Conservation (phyloP, 1,284 basidiomycete genomes). For the Cutaneotrichosporon sp. region DNA sequence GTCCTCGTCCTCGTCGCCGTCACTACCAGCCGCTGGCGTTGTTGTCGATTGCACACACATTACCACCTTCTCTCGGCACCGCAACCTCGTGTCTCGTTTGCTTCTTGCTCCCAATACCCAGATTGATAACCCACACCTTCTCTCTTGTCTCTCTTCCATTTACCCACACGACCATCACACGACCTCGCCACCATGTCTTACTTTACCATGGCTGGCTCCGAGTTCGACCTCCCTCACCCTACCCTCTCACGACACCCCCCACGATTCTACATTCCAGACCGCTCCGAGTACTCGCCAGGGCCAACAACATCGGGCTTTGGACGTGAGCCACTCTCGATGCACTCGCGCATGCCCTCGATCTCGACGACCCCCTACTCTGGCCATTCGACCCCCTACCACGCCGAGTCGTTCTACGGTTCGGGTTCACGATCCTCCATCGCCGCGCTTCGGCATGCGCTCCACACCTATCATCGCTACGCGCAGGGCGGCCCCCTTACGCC, state of each 20-base stretch:
- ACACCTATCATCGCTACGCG: slow-evolving; percentile 22
- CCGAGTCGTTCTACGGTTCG: slow-evolving; percentile 17
- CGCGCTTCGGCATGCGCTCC: slow-evolving; percentile 25
- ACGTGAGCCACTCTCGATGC: slow-evolving; percentile 19
- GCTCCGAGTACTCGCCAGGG: slow-evolving; percentile 18
- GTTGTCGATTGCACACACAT: background rate
- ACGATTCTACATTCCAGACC: slow-evolving; percentile 31
- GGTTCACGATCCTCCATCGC: slow-evolving; percentile 23
- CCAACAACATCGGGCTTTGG: slow-evolving; percentile 12
- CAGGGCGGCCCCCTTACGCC: slow-evolving; percentile 7
- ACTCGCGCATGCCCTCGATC: slow-evolving; percentile 22
- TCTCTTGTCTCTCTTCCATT: background rate
- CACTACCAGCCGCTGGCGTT: background rate
- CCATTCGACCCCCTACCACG: slow-evolving; percentile 17
- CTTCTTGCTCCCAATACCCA: slow-evolving; percentile 1
- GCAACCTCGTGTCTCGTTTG: background rate
- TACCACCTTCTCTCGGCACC: background rate
- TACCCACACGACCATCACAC: background rate
- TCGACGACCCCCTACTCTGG: slow-evolving; percentile 15
- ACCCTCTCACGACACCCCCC: slow-evolving; percentile 27
- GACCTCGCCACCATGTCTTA: slow-evolving; percentile 17
- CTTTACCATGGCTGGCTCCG: slow-evolving; percentile 21
- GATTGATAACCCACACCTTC: background rate
- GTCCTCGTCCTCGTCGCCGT: background rate
- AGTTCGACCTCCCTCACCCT: slow-evolving; percentile 27